These are phyloP conservation scores for Xylaria sp. DNA, from an alignment of 495 filamentous ascomycete species.

Conservation along the genomic window DNA sequence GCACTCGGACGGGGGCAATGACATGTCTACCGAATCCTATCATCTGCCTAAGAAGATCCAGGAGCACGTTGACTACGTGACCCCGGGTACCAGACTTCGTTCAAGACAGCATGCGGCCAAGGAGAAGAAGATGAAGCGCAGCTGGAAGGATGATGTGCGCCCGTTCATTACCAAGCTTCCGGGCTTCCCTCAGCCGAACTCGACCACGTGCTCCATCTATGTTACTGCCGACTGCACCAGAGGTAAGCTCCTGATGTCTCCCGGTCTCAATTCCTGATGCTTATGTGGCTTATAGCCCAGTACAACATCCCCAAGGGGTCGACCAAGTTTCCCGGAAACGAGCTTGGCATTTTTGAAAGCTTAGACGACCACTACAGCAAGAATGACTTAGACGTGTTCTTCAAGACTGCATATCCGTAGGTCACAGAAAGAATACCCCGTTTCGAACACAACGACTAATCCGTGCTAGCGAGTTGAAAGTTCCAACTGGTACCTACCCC, in stretches of 20 bases:
- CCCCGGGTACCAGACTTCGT: conserved; percentile 57
- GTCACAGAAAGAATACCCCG: background rate
- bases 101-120: conserved; percentile 25
- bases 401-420: conserved; percentile 52
- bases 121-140: conserved; percentile 33
- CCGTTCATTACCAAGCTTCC: conserved; percentile 18
- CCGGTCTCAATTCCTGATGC: background rate
- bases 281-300: conserved; percentile 31
- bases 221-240: conserved; percentile 44
- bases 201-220: conserved; percentile 36
- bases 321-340: conserved; percentile 39
- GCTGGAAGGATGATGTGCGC: conserved; percentile 21
- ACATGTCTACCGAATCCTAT: conserved; percentile 51
- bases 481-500: conserved; percentile 43
- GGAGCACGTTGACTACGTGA: conserved; percentile 65
- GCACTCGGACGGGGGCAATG: conserved; percentile 43
- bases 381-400: conserved; percentile 67
- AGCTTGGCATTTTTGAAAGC: conserved; percentile 45
- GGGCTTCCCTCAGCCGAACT: conserved; percentile 25
- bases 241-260: conserved; percentile 27
- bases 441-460: background rate
- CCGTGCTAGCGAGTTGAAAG: conserved; percentile 30
- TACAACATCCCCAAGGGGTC: conserved; percentile 43
- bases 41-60: conserved; percentile 60
- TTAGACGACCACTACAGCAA: conserved; percentile 52